Base-by-base conservation (phyloP, 2,329 filamentous ascomycete species). In the Ophiostoma novo-ulmi region DNA sequence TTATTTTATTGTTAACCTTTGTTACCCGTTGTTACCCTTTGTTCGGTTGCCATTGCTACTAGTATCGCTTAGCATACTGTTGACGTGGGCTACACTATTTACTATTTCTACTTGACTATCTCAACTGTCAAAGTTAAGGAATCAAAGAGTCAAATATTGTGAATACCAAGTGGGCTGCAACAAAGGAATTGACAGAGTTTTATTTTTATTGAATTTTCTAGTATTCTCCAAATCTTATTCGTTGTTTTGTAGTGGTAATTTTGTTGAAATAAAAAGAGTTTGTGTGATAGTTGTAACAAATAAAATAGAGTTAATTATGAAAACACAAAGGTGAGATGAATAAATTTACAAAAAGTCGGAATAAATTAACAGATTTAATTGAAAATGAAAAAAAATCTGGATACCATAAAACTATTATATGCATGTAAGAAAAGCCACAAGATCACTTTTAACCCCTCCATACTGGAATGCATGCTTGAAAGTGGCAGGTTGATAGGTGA, bases 81-180 rank as follows among this genome's bases (percentile, higher is more conserved):
- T 48, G 20, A 20, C 6, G n/a, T 6, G 7, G 44, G 44, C 20
- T 48, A 7, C 13, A 17, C 2, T 26, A 14, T 58, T 31, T 58
- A 58, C 52, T 58, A 58, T 58, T 58, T 58, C 52, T 58, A 58
- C 52, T 58, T 58, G 20, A 22, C 20, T 6, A 20, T 39, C 41
- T 48, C 52, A 10, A 26, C 22, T 14, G 7, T 5, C n/a, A 58
- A 26, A 58, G 10, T 31, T 4, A 4, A 20, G 3, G 17, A 48
- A 20, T 20, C 44, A 48, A 5, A 48, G 10, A 48, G 17, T 31
- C 31, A 31, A 48, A 48, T n/a, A 10, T 10, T n/a, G 26, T 26
- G n/a, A 55, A 48, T 48, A 22, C 52, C 52, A 58, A 58, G 52
- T 58, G 52, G 52, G 52, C 52, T 58, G 52, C 52, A 58, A 58